Evolutionary conservation across 2,329 filamentous ascomycete species (phyloP).

Genomic region (Calonectria hawksworthii): DNA sequence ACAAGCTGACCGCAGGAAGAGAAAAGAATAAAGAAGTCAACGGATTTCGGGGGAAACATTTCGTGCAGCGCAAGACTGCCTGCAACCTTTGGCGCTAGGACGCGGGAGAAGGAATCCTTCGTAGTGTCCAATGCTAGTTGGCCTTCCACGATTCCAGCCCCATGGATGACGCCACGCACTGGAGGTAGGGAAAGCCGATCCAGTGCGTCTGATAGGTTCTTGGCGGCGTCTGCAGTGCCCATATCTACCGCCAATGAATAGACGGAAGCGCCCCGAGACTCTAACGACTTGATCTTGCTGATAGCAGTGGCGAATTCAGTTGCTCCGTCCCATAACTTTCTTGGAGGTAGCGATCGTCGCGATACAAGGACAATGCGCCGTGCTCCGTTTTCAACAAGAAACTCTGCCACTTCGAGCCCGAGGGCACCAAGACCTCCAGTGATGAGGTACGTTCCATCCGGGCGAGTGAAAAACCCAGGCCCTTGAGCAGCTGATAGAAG

Average conservation of each 20-base stretch:
- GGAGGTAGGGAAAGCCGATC: neutral
- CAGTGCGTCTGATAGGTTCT: neutral
- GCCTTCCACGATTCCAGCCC: neutral
- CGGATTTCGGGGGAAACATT: neutral
- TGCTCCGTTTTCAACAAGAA: neutral
- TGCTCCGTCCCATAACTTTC: neutral
- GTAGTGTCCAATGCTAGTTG: neutral
- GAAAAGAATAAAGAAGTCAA: neutral
- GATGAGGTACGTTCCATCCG: conserved; percentile 78
- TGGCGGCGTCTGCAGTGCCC: neutral
- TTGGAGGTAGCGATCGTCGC: neutral
- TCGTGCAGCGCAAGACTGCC: neutral
- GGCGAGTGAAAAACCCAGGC: neutral
- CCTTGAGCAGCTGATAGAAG: neutral
- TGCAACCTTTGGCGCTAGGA: neutral
- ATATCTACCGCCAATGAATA: neutral
- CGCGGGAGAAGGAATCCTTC: neutral
- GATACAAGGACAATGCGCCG: neutral
- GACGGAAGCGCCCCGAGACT: neutral
- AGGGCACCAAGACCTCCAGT: conserved; percentile 56
- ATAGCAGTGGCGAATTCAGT: neutral
- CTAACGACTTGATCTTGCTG: neutral
- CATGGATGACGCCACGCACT: neutral
- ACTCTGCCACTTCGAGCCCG: neutral
- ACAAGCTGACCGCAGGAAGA: neutral